Evolutionary conservation across 345 rosid genomes (phyloP).

Genomic region (Syzygium grande): DNA sequence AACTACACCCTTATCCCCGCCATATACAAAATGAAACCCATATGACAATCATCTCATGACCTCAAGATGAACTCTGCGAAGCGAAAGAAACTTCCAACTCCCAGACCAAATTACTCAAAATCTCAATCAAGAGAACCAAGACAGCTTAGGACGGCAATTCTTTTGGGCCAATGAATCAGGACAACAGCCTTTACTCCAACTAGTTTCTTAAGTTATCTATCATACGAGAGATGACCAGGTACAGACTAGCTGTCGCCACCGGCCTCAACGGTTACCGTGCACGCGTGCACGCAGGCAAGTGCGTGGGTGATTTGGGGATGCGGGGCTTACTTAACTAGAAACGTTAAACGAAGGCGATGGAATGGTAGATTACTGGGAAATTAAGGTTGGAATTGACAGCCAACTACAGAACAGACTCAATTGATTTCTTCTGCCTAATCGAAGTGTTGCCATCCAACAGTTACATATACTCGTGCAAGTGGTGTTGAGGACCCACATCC

Average conservation of each 20-base stretch:
- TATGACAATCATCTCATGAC: no score
- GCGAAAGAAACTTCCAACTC: background rate
- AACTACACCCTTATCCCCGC: background rate
- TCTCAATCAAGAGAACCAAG: background rate
- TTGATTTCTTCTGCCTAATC: background rate
- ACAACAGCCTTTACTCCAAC: background rate
- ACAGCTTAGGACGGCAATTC: background rate
- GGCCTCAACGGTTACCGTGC: background rate
- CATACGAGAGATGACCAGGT: background rate
- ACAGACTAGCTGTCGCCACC: background rate
- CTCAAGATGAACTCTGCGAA: background rate
- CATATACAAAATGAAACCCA: no score
- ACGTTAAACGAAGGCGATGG: background rate
- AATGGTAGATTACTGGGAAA: background rate
- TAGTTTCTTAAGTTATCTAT: background rate
- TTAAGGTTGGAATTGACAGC: background rate
- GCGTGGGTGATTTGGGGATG: background rate
- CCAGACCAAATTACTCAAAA: background rate
- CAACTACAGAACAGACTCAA: background rate
- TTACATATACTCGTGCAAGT: background rate
- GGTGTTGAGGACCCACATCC: background rate
- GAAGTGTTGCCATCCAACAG: background rate
- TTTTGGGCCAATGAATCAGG: background rate
- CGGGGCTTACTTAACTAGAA: background rate
- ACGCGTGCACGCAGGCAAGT: background rate